Conservation (phyloP, 2,329 filamentous ascomycete genomes). For the Anthostomella pinea region DNA sequence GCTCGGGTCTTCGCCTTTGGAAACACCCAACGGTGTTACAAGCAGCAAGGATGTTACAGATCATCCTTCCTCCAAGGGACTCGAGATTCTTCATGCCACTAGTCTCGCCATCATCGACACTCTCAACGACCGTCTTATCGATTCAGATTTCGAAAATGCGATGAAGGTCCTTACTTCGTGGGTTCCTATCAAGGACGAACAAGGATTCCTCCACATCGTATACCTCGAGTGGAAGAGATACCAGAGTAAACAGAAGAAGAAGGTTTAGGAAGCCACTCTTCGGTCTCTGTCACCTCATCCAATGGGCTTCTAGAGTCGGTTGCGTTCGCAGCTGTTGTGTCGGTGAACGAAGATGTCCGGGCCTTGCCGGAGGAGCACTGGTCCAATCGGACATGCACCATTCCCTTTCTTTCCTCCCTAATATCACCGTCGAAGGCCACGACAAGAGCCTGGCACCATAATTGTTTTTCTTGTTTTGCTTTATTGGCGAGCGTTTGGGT, state of each 20-base stretch:
- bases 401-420: neutral
- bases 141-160: constrained; percentile 93
- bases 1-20: constrained; percentile 70
- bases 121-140: constrained; percentile 80
- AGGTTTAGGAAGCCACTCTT: constrained; percentile 27
- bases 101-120: constrained; percentile 88
- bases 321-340: no score
- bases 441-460: constrained; percentile 19
- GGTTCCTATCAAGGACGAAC: constrained; percentile 91
- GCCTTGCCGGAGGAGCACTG: constrained; percentile 1
- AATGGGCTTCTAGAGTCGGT: constrained; percentile 1
- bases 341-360: neutral
- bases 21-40: constrained; percentile 12
- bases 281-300: constrained; percentile 8
- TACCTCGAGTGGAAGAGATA: constrained; percentile 79
- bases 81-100: constrained; percentile 87
- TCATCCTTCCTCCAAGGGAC: constrained; percentile 52
- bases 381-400: neutral
- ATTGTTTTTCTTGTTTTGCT: constrained; percentile 12
- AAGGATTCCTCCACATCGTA: constrained; percentile 86
- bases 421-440: constrained; percentile 16
- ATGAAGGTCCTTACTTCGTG: constrained; percentile 97
- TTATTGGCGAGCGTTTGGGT: constrained; percentile 11
- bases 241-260: constrained; percentile 45
- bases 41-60: constrained; percentile 29